Conservation (phyloP, 2,329 filamentous ascomycete species). For the Fusarium sulawesiense region DNA sequence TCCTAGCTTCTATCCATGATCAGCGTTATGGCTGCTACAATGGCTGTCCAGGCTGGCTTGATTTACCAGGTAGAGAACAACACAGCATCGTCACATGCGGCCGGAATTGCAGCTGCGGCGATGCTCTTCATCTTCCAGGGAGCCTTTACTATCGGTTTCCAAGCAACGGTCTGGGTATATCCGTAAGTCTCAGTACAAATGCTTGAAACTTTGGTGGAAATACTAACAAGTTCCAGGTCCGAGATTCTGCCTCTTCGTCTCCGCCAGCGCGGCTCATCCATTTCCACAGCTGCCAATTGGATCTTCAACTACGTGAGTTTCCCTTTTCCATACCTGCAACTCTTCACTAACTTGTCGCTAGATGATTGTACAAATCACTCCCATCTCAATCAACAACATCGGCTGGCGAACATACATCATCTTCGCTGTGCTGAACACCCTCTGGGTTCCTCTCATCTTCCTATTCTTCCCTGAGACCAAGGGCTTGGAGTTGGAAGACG, state of each 20-base stretch:
- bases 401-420: constrained; percentile 61
- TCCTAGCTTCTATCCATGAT: constrained; percentile 54
- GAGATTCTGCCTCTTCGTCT: constrained; percentile 50
- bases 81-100: constrained; percentile 47
- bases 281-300: constrained; percentile 52
- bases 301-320: constrained; percentile 50
- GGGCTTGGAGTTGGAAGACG: constrained; percentile 60
- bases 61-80: constrained; percentile 55
- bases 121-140: constrained; percentile 57
- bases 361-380: constrained; percentile 39
- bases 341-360: too few relatives aligned
- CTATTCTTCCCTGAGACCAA: constrained; percentile 63
- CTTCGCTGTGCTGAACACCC: constrained; percentile 58
- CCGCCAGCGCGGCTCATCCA: constrained; percentile 48
- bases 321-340: fast-evolving
- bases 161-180: constrained; percentile 52
- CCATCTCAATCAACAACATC: constrained; percentile 52
- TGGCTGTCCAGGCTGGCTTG: constrained; percentile 55
- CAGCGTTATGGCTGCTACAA: constrained; percentile 54
- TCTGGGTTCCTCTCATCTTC: constrained; percentile 48
- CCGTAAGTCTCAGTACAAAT: too few relatives aligned
- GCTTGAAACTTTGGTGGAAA: too few relatives aligned
- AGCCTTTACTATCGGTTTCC: constrained; percentile 55
- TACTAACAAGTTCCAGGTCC: constrained; percentile 36
- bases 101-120: constrained; percentile 54